Evolutionary conservation across 2,329 filamentous ascomycete species (phyloP).

Genomic region (Lachnellula occidentalis): DNA sequence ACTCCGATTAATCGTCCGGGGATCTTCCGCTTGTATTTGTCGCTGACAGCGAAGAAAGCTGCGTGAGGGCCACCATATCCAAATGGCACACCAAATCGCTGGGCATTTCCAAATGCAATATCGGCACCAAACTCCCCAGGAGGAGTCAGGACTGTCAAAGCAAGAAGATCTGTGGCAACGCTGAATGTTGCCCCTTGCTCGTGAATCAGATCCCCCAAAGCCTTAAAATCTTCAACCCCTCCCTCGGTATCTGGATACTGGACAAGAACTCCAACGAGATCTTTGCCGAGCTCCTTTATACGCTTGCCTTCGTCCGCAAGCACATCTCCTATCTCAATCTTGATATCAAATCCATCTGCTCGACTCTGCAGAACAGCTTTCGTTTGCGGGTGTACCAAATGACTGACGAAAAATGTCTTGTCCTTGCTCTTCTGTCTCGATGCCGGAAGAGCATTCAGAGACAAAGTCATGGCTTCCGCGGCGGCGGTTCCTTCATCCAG

Average conservation of each 20-base stretch:
- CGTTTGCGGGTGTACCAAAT: constrained; percentile 79
- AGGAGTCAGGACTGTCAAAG: constrained; percentile 79
- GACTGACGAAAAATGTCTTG: constrained; percentile 80
- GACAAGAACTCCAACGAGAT: constrained; percentile 83
- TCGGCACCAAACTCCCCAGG: constrained; percentile 94
- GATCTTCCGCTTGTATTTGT: constrained; percentile 91
- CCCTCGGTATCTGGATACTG: constrained; percentile 92
- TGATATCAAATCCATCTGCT: constrained; percentile 87
- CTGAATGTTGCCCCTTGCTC: constrained; percentile 72
- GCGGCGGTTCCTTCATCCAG: constrained; percentile 89
- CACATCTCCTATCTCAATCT: constrained; percentile 67
- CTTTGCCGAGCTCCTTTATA: constrained; percentile 70
- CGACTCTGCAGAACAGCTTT: constrained; percentile 77
- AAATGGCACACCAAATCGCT: constrained; percentile 86
- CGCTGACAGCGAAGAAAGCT: constrained; percentile 88
- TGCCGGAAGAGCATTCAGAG: constrained; percentile 67
- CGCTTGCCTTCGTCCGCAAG: constrained; percentile 57
- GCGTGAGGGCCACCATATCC: constrained; percentile 94
- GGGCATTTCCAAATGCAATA: constrained; percentile 88
- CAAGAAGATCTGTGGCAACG: constrained; percentile 83
- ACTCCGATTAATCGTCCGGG: constrained; percentile 86
- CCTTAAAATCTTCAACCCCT: constrained; percentile 68
- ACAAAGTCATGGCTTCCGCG: constrained; percentile 93
- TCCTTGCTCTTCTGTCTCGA: constrained; percentile 67
- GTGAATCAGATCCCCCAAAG: constrained; percentile 72